Evolutionary conservation across 2,329 filamentous ascomycete genomes (phyloP), one percentile per base, ranked within the genome.

Genomic region (Fusarium setosum): DNA sequence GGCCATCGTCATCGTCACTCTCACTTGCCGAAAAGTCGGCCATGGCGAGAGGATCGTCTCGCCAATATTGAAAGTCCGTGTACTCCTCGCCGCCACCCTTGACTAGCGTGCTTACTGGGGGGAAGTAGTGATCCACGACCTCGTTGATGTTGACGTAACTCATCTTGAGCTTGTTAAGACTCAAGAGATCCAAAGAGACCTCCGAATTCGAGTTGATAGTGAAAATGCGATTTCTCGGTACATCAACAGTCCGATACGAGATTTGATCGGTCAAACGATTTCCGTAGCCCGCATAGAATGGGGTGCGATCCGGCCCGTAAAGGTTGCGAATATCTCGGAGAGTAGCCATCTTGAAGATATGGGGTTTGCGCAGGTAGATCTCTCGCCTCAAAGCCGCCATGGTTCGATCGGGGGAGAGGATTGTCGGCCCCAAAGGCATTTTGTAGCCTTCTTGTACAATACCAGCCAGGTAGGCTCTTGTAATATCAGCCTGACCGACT

Each of bases 261-360:
- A 99, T 88, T 54, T 97, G 96, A 76, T 99, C 96, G 1, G 96
- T 99, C 56, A 99, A 85, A 56, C 96, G 90, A 77, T 99, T 99
- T 59, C 96, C 96, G 73, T 98, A 99, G 0, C 96, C 96, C 11
- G 96, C 96, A 73, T 97, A 98, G 74, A 99, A 99, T 0, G 96
- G 95, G 17, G 90, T 93, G 38, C 88, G 84, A 23, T 91, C 88
- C 0, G 88, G 84, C 4, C 89, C 90, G 74, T 97, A 99, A 1
- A 99, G 84, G 59, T 90, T 92, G 74, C 94, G 90, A 70, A 99
- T 98, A 76, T 99, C 96, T 37, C 96, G 90, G 18, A 99, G 82
- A 65, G 96, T 99, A 3, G 96, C 94, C 96, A 99, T 99, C 80
- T 99, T 99, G 87, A 99, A 99, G 8, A 99, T 93, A 75, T 99